These are phyloP conservation scores for Calycina herbarum DNA, from an alignment of 2,329 filamentous ascomycete species.

Conservation along the genomic window DNA sequence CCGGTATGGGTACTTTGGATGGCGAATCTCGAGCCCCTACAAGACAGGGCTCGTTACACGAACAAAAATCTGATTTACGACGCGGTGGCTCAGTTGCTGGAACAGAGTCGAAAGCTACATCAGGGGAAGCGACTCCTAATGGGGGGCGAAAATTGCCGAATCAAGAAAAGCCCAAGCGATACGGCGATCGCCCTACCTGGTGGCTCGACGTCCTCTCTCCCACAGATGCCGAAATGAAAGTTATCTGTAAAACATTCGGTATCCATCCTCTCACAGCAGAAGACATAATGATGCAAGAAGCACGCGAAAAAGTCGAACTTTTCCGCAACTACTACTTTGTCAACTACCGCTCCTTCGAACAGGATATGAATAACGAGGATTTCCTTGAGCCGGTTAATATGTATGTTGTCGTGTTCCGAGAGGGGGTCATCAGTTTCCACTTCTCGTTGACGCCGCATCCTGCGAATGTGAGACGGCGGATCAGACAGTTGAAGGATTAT, in stretches of 20 bases:
- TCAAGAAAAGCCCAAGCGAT: constrained; percentile 50
- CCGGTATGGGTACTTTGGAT: constrained; percentile 40
- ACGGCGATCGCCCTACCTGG: constrained; percentile 87
- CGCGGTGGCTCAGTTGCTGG: constrained; percentile 17
- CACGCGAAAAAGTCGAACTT: constrained; percentile 95
- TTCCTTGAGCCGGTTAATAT: constrained; percentile 96
- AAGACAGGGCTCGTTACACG: constrained; percentile 40
- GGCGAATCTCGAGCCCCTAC: constrained; percentile 47
- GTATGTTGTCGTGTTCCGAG: constrained; percentile 95
- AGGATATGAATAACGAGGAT: constrained; percentile 84
- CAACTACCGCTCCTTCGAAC: constrained; percentile 97
- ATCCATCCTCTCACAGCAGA: constrained; percentile 95
- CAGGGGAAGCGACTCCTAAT: constrained; percentile 31
- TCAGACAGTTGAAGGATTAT: constrained; percentile 92
- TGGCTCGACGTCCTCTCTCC: constrained; percentile 93
- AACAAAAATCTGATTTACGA: constrained; percentile 27
- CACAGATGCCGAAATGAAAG: constrained; percentile 93
- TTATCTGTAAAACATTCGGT: constrained; percentile 86
- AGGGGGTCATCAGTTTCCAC: constrained; percentile 94
- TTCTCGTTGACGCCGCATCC: constrained; percentile 95
- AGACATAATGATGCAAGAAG: constrained; percentile 96
- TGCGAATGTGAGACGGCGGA: constrained; percentile 89
- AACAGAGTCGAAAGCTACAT: constrained; percentile 23
- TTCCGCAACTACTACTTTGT: constrained; percentile 99
- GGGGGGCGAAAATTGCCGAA: constrained; percentile 21